Conservation (phyloP, 345 rosid species). For the Erysimum cheiranthoides region DNA sequence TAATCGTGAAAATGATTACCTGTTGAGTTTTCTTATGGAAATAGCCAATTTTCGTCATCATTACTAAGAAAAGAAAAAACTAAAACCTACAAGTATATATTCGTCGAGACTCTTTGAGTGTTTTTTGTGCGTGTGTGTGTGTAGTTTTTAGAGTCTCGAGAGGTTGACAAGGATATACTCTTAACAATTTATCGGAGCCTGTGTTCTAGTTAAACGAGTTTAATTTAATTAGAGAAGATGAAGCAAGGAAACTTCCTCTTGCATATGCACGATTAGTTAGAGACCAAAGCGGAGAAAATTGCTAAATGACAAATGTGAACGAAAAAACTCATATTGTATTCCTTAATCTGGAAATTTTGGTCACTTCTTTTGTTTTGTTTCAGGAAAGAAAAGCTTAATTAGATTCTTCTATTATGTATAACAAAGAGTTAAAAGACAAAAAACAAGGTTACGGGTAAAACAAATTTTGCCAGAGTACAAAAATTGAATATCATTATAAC, state of each 20-base stretch:
- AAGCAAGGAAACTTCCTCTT: slow-evolving; percentile 30
- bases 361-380: slow-evolving; percentile 19
- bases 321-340: slow-evolving; percentile 18
- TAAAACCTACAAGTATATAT: neutral
- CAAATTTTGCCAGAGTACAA: neutral
- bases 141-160: slow-evolving; percentile 11
- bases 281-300: neutral
- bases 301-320: neutral
- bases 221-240: neutral
- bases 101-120: neutral
- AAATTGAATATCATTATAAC: too few species aligned
- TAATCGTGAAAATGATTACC: neutral
- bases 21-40: neutral
- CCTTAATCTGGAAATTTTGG: slow-evolving; percentile 9
- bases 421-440: neutral
- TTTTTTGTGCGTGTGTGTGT: neutral
- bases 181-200: neutral
- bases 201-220: neutral
- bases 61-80: neutral
- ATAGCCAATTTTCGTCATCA: neutral
- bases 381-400: neutral
- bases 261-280: slow-evolving; percentile 4
- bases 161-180: slow-evolving; percentile 4
- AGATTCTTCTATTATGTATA: neutral
- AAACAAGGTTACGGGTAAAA: slow-evolving; percentile 6